Percentiles rank a stretch among this genome's conserved stretches.
phyloP scores from a whole-genome alignment of 148 eudicot genomes.

The Beta vulgaris region DNA sequence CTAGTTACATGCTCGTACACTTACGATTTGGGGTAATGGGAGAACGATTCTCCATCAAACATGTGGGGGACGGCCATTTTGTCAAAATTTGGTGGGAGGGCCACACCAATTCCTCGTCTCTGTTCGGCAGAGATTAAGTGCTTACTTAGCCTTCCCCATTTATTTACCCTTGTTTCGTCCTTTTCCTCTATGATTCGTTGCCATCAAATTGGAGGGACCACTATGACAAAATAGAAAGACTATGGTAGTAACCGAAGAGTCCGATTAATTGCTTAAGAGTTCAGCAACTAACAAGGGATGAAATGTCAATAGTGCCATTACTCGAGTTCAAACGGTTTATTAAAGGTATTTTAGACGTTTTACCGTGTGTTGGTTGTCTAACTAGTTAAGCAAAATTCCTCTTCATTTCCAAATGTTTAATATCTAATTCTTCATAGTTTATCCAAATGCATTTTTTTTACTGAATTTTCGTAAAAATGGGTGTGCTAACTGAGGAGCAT shows the following conservation, averaged over 20 bases:
- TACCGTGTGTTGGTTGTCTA: background rate
- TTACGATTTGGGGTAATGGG: too few species aligned
- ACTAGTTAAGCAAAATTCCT: background rate
- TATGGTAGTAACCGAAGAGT: background rate
- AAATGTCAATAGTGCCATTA: background rate
- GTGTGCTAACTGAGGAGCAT: slow-evolving; percentile 14
- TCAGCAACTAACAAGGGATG: background rate
- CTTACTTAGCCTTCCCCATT: too few species aligned
- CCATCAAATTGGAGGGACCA: background rate
- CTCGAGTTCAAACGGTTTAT: background rate
- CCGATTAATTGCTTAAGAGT: background rate
- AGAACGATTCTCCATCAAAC: too few species aligned
- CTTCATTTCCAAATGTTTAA: background rate
- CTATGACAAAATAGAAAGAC: background rate
- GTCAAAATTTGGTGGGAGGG: too few species aligned
- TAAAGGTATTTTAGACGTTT: background rate
- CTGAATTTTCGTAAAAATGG: background rate
- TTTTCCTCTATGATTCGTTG: background rate
- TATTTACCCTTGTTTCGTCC: background rate
- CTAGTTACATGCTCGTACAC: background rate
- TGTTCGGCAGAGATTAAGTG: too few species aligned
- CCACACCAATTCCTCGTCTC: too few species aligned
- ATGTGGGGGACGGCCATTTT: too few species aligned
- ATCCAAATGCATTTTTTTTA: background rate
- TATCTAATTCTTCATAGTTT: background rate